A percentile compares a stretch with the other conserved stretches of the same genome.
Evolutionary conservation across 805 yeast species (phyloP).

Genomic region (Wickerhamomyces bisporus): DNA sequence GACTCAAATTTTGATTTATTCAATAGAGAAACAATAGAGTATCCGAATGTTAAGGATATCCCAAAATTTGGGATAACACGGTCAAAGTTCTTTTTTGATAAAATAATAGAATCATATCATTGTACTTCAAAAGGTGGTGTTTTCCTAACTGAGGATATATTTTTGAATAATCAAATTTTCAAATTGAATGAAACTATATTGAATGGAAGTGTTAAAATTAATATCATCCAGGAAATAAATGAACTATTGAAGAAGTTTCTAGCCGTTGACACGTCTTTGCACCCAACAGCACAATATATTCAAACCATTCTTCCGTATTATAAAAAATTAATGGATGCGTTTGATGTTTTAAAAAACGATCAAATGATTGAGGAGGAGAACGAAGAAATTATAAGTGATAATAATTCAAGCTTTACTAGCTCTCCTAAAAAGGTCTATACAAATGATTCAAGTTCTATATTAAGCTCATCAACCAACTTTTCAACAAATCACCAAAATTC

Average conservation of each 20-base stretch:
- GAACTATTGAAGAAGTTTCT: slow-evolving; percentile 10
- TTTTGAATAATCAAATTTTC: slow-evolving; percentile 13
- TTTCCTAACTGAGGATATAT: slow-evolving; percentile 11
- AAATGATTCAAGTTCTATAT: neutral
- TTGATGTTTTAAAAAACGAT: slow-evolving; percentile 13
- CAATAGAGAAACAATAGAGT: neutral
- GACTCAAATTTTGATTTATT: too few species aligned
- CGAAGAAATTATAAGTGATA: slow-evolving; percentile 1
- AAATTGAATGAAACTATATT: slow-evolving; percentile 9
- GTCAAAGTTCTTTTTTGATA: slow-evolving; percentile 8
- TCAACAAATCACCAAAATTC: too few species aligned
- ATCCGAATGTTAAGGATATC: neutral
- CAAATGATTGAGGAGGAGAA: slow-evolving; percentile 2
- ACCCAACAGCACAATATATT: slow-evolving; percentile 3
- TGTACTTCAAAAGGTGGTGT: slow-evolving; percentile 12
- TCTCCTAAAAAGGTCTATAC: neutral
- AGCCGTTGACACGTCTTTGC: neutral
- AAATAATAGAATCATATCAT: slow-evolving; percentile 13
- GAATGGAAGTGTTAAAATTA: slow-evolving; percentile 20
- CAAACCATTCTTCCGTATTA: slow-evolving; percentile 18
- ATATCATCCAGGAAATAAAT: slow-evolving; percentile 20
- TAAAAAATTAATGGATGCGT: slow-evolving; percentile 21
- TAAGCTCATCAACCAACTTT: neutral
- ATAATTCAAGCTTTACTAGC: neutral
- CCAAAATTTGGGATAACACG: slow-evolving; percentile 10